Evolutionary conservation across 169 alveolate genomes (phyloP).

Genomic region (Eimeria nieschulzi): DNA sequence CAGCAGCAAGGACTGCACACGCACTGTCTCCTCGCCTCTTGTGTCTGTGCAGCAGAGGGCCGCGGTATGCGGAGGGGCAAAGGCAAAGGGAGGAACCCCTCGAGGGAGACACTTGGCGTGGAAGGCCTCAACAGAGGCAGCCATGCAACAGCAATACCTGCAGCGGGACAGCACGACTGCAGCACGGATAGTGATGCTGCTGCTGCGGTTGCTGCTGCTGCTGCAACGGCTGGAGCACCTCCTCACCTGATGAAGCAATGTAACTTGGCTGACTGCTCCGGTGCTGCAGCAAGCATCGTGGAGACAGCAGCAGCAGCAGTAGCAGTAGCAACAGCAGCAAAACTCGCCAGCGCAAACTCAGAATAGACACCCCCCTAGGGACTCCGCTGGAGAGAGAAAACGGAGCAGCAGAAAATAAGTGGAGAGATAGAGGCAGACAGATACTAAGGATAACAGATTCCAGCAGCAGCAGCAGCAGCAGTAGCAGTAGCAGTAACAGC

Average conservation of each 20-base stretch:
- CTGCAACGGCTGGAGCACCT: not conserved
- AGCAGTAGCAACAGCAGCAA: not conserved
- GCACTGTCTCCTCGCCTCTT: not conserved
- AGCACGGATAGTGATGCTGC: constrained; percentile 1
- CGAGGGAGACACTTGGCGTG: not conserved
- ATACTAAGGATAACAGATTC: not conserved
- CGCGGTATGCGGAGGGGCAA: constrained; percentile 35
- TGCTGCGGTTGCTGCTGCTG: not conserved
- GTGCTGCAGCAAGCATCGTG: not conserved
- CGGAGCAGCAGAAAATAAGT: not conserved
- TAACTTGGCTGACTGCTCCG: not conserved
- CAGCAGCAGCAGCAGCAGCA: constrained; percentile 21
- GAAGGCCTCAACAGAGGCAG: constrained; percentile 29
- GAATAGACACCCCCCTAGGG: not conserved
- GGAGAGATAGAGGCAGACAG: not conserved
- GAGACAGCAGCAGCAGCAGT: constrained; percentile 5
- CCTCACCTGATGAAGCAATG: constrained; percentile 23
- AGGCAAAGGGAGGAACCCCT: not conserved
- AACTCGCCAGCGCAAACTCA: not conserved
- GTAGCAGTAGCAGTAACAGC: constrained; percentile 23
- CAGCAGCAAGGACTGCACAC: constrained; percentile 3
- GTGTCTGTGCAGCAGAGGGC: constrained; percentile 33
- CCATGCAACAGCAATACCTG: constrained; percentile 25
- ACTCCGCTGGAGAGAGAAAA: not conserved
- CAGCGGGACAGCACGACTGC: constrained; percentile 8